Percentiles rank a stretch among this genome's conserved stretches.
phyloP scores from a whole-genome alignment of 2,329 filamentous ascomycete genomes.

The Cladophialophora yegresii region DNA sequence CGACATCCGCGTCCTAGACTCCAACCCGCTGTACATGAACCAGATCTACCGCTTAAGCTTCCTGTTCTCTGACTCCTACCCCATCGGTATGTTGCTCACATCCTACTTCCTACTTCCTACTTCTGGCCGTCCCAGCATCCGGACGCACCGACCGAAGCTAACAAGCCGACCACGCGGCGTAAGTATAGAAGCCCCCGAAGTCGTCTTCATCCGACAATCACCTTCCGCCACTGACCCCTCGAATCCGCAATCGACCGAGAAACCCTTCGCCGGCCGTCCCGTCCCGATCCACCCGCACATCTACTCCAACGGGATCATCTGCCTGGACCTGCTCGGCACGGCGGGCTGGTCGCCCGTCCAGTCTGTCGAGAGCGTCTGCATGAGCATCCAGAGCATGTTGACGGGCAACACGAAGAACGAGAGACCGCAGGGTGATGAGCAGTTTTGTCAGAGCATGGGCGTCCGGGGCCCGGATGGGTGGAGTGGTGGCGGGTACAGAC shows the following conservation, averaged over 20 bases:
- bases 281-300: constrained; percentile 97
- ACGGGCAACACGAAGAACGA: constrained; percentile 93
- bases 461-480: constrained; percentile 35
- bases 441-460: constrained; percentile 66
- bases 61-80: constrained; percentile 78
- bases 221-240: constrained; percentile 43
- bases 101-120: neutral
- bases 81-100: constrained; percentile 69
- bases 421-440: constrained; percentile 82
- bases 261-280: constrained; percentile 48
- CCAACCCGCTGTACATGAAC: constrained; percentile 81
- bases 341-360: constrained; percentile 96
- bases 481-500: constrained; percentile 42
- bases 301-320: constrained; percentile 98
- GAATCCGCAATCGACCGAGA: constrained; percentile 29
- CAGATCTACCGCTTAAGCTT: constrained; percentile 86
- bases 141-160: no score
- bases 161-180: neutral
- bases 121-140: no score
- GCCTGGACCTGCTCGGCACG: constrained; percentile 83
- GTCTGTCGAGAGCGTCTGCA: constrained; percentile 93
- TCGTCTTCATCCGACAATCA: constrained; percentile 73
- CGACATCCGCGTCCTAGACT: constrained; percentile 86
- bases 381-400: constrained; percentile 97
- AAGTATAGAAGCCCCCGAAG: constrained; percentile 85